These are phyloP conservation scores for Fusarium torulosum DNA, from an alignment of 2,329 filamentous ascomycete species.

Conservation along the genomic window DNA sequence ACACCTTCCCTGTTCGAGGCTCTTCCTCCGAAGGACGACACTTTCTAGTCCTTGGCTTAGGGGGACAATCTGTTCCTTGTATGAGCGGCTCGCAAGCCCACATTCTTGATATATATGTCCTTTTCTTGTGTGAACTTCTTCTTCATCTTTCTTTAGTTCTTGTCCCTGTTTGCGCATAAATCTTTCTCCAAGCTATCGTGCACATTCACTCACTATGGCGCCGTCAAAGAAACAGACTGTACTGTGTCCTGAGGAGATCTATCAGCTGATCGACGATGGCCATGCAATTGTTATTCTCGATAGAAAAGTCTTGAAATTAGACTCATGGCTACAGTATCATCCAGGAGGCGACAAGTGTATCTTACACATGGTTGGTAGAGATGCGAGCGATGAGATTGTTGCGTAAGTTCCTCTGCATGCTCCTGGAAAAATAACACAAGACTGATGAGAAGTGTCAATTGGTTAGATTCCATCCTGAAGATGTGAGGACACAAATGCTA, in stretches of 20 bases:
- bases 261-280: not conserved
- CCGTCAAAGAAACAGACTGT: no score
- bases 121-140: not conserved
- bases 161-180: not conserved
- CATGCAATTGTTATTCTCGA: not conserved
- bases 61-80: no score
- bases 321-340: not conserved
- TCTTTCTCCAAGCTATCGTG: not conserved
- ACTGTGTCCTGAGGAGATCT: not conserved
- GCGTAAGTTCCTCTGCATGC: not conserved
- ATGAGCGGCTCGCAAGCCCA: no score
- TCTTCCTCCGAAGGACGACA: not conserved
- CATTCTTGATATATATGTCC: not conserved
- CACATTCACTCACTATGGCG: not conserved
- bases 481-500: not conserved
- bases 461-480: not conserved
- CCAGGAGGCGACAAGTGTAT: not conserved
- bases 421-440: not conserved
- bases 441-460: not conserved
- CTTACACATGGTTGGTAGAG: not conserved
- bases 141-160: not conserved
- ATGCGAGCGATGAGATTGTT: not conserved
- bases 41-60: not conserved
- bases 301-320: not conserved
- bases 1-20: not conserved